phyloP scores from a whole-genome alignment of 441 rosid genomes.

The Adansonia madagascariensis region DNA sequence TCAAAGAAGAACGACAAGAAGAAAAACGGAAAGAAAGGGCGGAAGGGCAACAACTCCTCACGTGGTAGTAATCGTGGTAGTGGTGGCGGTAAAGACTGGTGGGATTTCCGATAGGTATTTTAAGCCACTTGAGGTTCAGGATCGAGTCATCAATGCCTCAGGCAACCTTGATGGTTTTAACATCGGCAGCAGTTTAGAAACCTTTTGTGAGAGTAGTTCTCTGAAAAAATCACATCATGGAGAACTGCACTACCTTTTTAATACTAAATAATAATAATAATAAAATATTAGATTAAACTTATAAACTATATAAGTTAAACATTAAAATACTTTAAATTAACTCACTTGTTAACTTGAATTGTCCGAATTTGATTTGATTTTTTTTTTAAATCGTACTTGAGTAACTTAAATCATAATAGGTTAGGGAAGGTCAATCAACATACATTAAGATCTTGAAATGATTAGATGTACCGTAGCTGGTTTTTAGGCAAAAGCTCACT shows the following conservation, averaged over 20 bases:
- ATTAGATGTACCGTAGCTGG: too few relatives aligned
- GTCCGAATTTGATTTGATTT: too few relatives aligned
- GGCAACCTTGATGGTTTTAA: slow-evolving; percentile 38
- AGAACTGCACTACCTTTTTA: slow-evolving; percentile 39
- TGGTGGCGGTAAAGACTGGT: slow-evolving; percentile 52
- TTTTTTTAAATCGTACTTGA: too few relatives aligned
- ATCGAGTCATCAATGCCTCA: not conserved
- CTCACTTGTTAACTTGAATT: too few relatives aligned
- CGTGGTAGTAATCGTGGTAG: slow-evolving; percentile 39
- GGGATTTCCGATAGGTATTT: slow-evolving; percentile 35
- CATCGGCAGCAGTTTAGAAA: slow-evolving; percentile 43
- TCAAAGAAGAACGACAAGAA: slow-evolving; percentile 54
- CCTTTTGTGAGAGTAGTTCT: slow-evolving; percentile 52
- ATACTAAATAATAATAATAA: too few relatives aligned
- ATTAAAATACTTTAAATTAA: too few relatives aligned
- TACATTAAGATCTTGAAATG: too few relatives aligned
- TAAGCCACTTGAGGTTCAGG: slow-evolving; percentile 28
- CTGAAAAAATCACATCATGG: slow-evolving; percentile 41
- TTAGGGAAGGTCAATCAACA: too few relatives aligned
- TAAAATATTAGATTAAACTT: too few relatives aligned
- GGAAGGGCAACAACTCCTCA: slow-evolving; percentile 64
- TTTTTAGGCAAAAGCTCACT: too few relatives aligned
- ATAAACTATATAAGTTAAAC: too few relatives aligned
- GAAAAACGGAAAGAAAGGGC: slow-evolving; percentile 70
- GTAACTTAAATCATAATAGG: too few relatives aligned